Base-by-base conservation (phyloP, 306 rosid species). In the Cucurbita argyrosperma region DNA sequence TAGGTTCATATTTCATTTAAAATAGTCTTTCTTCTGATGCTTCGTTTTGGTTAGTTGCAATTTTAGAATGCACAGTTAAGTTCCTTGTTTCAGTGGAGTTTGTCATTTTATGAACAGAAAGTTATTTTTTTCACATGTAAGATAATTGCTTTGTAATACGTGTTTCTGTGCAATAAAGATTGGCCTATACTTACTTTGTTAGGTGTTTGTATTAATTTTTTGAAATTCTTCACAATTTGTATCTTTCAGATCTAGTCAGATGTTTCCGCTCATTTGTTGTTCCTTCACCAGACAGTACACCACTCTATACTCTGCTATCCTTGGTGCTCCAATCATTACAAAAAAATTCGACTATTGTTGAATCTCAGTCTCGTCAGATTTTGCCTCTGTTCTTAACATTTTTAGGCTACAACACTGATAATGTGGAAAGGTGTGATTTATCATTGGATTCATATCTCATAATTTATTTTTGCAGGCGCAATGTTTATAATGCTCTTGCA, bases 291-390 rank as follows among this genome's bases (percentile, higher is more conserved):
- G 87, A 89, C 80, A 77, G 87, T 83, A 90, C 95, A 0, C 96
- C 97, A 16, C 30, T 72, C 46, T 84, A 76, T 62, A 84, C 96
- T 10, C 77, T 94, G 40, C 79, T 88, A 74, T 56, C 87, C 74
- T 83, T 82, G 75, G 78, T 94, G 84, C 92, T 94, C 59, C 92
- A 86, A 76, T 85, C 90, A 8, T 82, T 94, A 71, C 98, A 94
- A 74, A 90, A 85, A 77, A 70, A 82, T 76, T 87, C 96, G 49
- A 74, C 60, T 75, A 46, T 90, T 52, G 72, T 84, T 71, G 96
- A 89, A 85, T 71, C 98, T 43, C 81, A 77, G 38, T 90, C 92
- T 51, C 84, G 83, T 40, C 83, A 85, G 72, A 80, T 94, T 40
- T 70, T 88, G 58, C 90, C 96, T 68, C 51, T 90, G 66, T 86